Evolutionary conservation across 225 moss, liverwort and hornwort species (phyloP), one percentile per base, ranked within the genome.

Genomic region (Marchantia paleacea): DNA sequence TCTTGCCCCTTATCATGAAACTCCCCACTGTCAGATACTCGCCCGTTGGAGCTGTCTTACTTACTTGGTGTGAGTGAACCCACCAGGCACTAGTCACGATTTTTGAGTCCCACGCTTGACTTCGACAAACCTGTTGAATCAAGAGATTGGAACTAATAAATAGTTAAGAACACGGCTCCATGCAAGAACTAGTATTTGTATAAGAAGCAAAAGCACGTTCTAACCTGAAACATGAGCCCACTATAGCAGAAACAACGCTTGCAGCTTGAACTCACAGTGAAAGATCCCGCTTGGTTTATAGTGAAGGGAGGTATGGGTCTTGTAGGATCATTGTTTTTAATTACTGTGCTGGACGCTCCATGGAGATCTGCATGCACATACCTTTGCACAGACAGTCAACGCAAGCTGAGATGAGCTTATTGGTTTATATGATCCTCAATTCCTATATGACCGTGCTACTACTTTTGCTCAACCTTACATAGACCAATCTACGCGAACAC

Each of bases 81-180:
- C 96, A 96, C 96, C 96, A 96, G 18, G 96, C 96, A 85, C 96
- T 96, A 49, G 96, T 96, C 52, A 96, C 92, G 68, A 94, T 96
- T 81, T 96, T 96, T 75, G 92, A 94, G 82, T 96, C 96, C 96
- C 96, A 96, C n/a, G 96, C 96, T 90, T 92, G 94, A 89, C 96
- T 96, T 83, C 96, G 89, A 80, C 96, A 96, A 31, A 92, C 92
- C 92, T 92, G 85, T 12, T 0, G 18, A 69, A 55, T 55, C 29
- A 71, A 69, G 0, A 66, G 10, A 39, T 39, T 39, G 39, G 39
- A 39, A 39, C 18, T 5, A 15, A 39, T 26, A 30, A 20, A 66
- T 2, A 25, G 63, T 65, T 65, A 68, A 78, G 57, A 72, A 28
- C 39, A 73, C 22, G 30, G 28, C 15, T 51, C 52, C 3, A 52